Percentiles rank a stretch among this genome's conserved stretches.
phyloP scores from a whole-genome alignment of 2,329 filamentous ascomycete genomes.

The Botrytis deweyae region DNA sequence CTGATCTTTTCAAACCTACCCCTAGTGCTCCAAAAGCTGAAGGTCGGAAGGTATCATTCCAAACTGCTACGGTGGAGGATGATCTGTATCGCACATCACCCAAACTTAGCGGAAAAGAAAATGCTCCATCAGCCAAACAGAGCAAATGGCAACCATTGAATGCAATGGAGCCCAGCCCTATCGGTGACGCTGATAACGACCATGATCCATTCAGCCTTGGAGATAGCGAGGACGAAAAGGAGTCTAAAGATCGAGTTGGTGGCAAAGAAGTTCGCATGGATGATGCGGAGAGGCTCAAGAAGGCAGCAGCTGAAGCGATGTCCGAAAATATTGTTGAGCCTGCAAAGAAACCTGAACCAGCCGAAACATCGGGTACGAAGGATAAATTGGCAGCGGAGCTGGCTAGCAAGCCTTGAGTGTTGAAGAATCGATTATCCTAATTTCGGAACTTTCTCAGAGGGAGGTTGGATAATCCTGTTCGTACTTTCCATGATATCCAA shows the following conservation, averaged over 20 bases:
- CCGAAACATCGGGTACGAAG: conserved; percentile 36
- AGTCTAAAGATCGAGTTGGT: conserved; percentile 56
- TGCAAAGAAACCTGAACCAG: conserved; percentile 35
- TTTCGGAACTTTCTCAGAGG: background rate
- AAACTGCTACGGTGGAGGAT: conserved; percentile 63
- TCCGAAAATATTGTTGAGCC: conserved; percentile 42
- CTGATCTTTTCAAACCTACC: conserved; percentile 74
- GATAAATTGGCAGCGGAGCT: conserved; percentile 37
- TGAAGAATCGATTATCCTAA: background rate
- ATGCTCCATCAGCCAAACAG: conserved; percentile 55
- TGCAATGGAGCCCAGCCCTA: conserved; percentile 77
- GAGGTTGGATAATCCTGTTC: background rate
- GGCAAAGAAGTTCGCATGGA: conserved; percentile 57
- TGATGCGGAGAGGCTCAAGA: conserved; percentile 58
- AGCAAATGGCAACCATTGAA: conserved; percentile 99
- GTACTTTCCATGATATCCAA: conserved; percentile 11
- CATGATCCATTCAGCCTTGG: conserved; percentile 90
- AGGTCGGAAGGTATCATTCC: conserved; percentile 53
- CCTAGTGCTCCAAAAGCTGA: conserved; percentile 46
- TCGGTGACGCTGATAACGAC: conserved; percentile 75
- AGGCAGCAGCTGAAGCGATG: conserved; percentile 55
- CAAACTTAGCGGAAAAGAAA: conserved; percentile 53
- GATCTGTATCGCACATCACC: conserved; percentile 70
- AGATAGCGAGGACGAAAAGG: conserved; percentile 91
- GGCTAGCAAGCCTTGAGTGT: conserved; percentile 31